Conservation (phyloP, 1,139 yeast genomes). For the Taphrina betulina region DNA sequence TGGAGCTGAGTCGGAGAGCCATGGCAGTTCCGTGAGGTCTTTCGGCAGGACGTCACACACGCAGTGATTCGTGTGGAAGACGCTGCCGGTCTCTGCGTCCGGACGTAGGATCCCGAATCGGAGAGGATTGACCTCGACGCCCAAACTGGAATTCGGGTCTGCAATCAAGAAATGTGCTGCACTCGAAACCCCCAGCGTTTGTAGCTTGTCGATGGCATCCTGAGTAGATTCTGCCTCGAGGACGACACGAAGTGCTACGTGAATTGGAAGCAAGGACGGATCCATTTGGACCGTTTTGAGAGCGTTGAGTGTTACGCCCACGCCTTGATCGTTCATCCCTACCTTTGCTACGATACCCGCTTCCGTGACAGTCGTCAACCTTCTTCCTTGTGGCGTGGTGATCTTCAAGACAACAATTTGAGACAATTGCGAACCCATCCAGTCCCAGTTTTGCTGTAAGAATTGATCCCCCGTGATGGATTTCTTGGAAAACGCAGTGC, state of each 20-base stretch:
- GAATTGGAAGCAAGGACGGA: slow-evolving; percentile 43
- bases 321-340: slow-evolving; percentile 45
- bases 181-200: slow-evolving; percentile 41
- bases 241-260: slow-evolving; percentile 44
- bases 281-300: slow-evolving; percentile 42
- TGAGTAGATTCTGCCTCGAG: slow-evolving; percentile 41
- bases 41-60: slow-evolving; percentile 23
- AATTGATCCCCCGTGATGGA: slow-evolving; percentile 36
- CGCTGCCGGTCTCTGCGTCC: slow-evolving; percentile 26
- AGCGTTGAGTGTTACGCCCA: slow-evolving; percentile 45
- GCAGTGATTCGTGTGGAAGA: slow-evolving; percentile 38
- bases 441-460: slow-evolving; percentile 46
- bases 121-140: slow-evolving; percentile 37
- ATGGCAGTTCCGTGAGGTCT: slow-evolving; percentile 34
- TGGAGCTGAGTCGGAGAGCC: slow-evolving; percentile 36
- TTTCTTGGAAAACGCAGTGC: slow-evolving; percentile 43
- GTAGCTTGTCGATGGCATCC: slow-evolving; percentile 40
- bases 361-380: slow-evolving; percentile 43
- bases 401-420: slow-evolving; percentile 42
- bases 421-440: slow-evolving; percentile 42
- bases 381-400: slow-evolving; percentile 39
- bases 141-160: slow-evolving; percentile 38
- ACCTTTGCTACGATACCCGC: slow-evolving; percentile 47
- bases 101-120: slow-evolving; percentile 35
- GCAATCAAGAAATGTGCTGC: slow-evolving; percentile 42